These are phyloP conservation scores for Naganishia sp. DNA, from an alignment of 1,284 basidiomycete genomes.

Conservation along the genomic window DNA sequence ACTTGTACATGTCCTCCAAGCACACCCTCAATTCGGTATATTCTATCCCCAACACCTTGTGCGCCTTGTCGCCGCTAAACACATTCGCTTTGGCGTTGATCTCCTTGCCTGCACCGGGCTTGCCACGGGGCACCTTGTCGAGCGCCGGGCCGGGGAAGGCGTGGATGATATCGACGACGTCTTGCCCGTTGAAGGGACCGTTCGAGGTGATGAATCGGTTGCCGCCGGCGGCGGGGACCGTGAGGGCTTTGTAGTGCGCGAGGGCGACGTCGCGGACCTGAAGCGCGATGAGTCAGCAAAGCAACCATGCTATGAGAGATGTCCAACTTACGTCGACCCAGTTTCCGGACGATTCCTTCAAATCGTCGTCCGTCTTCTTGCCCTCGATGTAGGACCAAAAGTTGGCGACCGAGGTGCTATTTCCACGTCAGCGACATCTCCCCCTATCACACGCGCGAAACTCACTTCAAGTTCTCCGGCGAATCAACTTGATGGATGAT, in stretches of 20 bases:
- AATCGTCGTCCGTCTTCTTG: slow-evolving; percentile 50
- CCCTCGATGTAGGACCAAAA: slow-evolving; percentile 54
- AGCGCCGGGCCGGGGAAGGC: slow-evolving; percentile 19
- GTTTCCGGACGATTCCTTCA: slow-evolving; percentile 49
- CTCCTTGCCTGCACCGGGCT: slow-evolving; percentile 37
- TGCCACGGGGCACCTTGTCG: slow-evolving; percentile 42
- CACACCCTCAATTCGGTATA: slow-evolving; percentile 42
- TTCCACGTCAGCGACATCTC: not conserved
- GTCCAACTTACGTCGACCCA: slow-evolving; percentile 63
- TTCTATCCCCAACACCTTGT: slow-evolving; percentile 45
- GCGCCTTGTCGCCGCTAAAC: slow-evolving; percentile 43
- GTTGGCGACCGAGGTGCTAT: slow-evolving; percentile 35
- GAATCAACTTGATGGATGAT: slow-evolving; percentile 59
- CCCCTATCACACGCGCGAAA: not conserved
- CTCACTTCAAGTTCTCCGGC: slow-evolving; percentile 58
- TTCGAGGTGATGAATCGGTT: slow-evolving; percentile 61
- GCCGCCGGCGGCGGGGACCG: slow-evolving; percentile 61
- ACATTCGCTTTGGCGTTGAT: slow-evolving; percentile 37
- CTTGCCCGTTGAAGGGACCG: slow-evolving; percentile 49
- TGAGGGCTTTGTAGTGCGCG: slow-evolving; percentile 62
- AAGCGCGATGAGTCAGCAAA: not conserved
- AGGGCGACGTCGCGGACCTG: slow-evolving; percentile 55
- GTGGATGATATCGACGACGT: slow-evolving; percentile 37
- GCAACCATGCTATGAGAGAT: not conserved
- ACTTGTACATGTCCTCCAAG: slow-evolving; percentile 44